Percentiles rank a stretch among this genome's conserved stretches.
These are phyloP conservation scores for Calonectria leucothoes DNA, from an alignment of 2,329 filamentous ascomycete genomes.

Conservation along the genomic window DNA sequence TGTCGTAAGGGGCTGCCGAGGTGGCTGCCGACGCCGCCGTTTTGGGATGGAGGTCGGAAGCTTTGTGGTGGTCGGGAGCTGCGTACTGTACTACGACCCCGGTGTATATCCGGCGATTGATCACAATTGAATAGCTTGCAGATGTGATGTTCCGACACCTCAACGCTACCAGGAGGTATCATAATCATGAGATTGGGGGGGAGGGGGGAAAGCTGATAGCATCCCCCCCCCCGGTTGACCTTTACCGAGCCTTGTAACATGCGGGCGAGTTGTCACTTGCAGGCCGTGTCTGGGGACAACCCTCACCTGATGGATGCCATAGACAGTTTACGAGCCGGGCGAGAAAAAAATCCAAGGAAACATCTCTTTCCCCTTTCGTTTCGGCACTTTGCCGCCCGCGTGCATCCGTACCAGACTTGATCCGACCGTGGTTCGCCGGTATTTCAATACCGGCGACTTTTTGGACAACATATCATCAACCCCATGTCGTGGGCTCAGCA, in stretches of 20 bases:
- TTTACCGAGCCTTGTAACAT: slow-evolving; percentile 6
- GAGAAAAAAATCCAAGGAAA: neutral
- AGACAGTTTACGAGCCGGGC: neutral
- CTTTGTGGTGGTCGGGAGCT: neutral
- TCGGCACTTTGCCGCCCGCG: slow-evolving; percentile 3
- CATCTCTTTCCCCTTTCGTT: neutral
- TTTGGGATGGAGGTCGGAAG: slow-evolving; percentile 7
- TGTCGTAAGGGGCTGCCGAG: slow-evolving; percentile 8
- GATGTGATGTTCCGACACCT: neutral
- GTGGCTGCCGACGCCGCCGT: slow-evolving; percentile 1
- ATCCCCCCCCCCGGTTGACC: neutral
- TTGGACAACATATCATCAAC: neutral
- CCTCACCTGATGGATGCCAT: slow-evolving; percentile 9
- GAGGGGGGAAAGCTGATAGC: neutral
- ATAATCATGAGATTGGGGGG: neutral
- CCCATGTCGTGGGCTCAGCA: neutral
- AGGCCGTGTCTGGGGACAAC: slow-evolving; percentile 1
- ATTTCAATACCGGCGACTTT: slow-evolving; percentile 3
- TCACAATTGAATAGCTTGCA: slow-evolving; percentile 8
- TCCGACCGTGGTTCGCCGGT: slow-evolving; percentile 6
- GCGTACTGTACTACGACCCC: neutral
- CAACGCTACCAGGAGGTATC: neutral
- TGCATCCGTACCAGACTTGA: slow-evolving; percentile 18
- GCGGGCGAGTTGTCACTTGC: slow-evolving; percentile 22
- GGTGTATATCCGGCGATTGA: neutral